Percentiles rank a stretch among this genome's conserved stretches.
Conservation (phyloP, 225 moss, liverwort and hornwort species). For the Pseudoscleropodium purum region DNA sequence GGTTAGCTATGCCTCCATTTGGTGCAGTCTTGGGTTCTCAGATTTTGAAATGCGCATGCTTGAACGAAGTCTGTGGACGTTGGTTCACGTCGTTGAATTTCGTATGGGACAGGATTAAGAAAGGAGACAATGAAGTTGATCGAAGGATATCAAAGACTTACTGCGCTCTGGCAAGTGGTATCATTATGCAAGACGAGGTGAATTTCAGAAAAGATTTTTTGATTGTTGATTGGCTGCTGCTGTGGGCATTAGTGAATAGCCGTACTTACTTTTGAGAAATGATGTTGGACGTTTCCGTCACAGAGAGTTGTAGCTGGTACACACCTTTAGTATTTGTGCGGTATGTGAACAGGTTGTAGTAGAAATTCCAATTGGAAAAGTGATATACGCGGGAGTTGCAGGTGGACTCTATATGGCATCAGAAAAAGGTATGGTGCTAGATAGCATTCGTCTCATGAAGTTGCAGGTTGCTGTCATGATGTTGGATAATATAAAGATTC, state of each 20-base stretch:
- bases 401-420: slow-evolving; percentile 90
- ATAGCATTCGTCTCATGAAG: neutral
- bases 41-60: neutral
- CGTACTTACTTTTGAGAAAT: neutral
- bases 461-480: neutral
- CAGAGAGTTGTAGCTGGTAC: neutral
- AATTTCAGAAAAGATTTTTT: neutral
- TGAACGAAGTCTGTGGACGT: neutral
- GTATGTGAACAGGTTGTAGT: slow-evolving; percentile 37
- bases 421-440: slow-evolving; percentile 38
- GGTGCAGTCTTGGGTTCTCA: neutral
- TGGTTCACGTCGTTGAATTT: neutral
- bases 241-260: neutral
- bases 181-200: slow-evolving; percentile 62
- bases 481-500: neutral
- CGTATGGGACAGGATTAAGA: slow-evolving; percentile 24
- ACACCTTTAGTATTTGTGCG: neutral
- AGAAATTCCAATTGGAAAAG: slow-evolving; percentile 62
- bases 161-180: slow-evolving; percentile 66
- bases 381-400: slow-evolving; percentile 73
- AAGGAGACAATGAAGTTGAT: slow-evolving; percentile 9
- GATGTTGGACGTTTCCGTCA: neutral
- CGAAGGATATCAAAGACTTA: slow-evolving; percentile 71
- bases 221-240: neutral
- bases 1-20: slow-evolving; percentile 20